phyloP scores from a whole-genome alignment of 2,329 filamentous ascomycete genomes.

The Venturia aucupariae region DNA sequence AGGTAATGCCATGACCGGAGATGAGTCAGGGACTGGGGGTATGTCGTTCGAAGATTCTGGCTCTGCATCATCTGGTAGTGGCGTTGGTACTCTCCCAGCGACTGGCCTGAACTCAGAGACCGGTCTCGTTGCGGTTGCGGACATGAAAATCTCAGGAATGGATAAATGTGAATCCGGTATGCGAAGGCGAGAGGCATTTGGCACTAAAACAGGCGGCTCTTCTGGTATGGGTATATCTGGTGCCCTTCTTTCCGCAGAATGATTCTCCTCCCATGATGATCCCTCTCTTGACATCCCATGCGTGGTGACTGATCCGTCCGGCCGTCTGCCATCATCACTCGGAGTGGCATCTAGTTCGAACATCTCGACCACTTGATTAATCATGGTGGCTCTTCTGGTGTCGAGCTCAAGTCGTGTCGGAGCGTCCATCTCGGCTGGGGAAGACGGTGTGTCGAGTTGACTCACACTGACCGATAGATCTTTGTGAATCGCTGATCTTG shows the following conservation, averaged over 20 bases:
- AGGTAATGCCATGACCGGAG: not conserved
- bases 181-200: not conserved
- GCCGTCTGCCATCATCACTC: not conserved
- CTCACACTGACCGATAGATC: not conserved
- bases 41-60: not conserved
- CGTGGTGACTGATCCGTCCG: not conserved
- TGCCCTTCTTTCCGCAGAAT: not conserved
- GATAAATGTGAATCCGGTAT: too few species aligned
- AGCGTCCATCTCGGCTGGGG: not conserved
- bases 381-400: not conserved
- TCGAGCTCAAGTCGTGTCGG: not conserved
- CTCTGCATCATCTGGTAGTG: not conserved
- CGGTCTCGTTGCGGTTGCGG: not conserved
- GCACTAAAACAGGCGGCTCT: not conserved
- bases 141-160: too few species aligned
- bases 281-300: not conserved
- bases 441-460: not conserved
- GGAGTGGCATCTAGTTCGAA: not conserved
- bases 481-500: not conserved
- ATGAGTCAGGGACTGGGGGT: not conserved
- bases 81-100: not conserved
- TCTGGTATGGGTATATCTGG: not conserved
- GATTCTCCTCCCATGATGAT: not conserved
- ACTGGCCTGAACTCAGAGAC: not conserved
- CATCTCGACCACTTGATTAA: conserved; percentile 1